Evolutionary conservation across 257 asterid species (phyloP).

Genomic region (Rhazya stricta): DNA sequence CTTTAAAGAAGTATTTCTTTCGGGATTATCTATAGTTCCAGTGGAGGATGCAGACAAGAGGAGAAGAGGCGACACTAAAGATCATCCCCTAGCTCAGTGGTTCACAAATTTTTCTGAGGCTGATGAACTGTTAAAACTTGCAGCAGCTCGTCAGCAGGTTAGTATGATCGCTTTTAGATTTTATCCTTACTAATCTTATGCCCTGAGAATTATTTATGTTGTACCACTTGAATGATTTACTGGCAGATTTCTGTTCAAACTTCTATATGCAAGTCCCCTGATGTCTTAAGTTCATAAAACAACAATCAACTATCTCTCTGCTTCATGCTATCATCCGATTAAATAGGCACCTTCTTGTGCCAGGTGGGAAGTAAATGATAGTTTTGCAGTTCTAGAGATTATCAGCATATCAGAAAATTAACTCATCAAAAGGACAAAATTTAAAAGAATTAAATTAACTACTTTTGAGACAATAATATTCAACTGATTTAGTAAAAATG

Average conservation of each 20-base stretch:
- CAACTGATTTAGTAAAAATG: not conserved
- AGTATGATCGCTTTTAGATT: slow-evolving; percentile 11
- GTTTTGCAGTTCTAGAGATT: not conserved
- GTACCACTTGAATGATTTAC: slow-evolving; percentile 3
- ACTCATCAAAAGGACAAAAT: slow-evolving; percentile 4
- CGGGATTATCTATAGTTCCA: slow-evolving; percentile 33
- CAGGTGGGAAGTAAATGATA: not conserved
- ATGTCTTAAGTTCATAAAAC: not conserved
- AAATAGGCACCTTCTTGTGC: not conserved
- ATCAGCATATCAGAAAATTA: not conserved
- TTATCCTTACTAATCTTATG: not conserved
- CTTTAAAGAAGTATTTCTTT: slow-evolving; percentile 12
- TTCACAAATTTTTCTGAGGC: slow-evolving; percentile 86
- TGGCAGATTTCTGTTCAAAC: not conserved
- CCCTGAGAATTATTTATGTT: not conserved
- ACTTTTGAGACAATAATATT: not conserved
- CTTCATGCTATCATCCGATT: not conserved
- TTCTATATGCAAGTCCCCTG: not conserved
- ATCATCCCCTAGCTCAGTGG: slow-evolving; percentile 76
- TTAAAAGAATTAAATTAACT: not conserved
- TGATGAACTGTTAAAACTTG: slow-evolving; percentile 84
- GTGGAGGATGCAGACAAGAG: slow-evolving; percentile 53
- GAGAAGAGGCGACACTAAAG: slow-evolving; percentile 64
- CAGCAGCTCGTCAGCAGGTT: slow-evolving; percentile 96
- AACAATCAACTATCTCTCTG: not conserved